Base-by-base conservation (phyloP, 345 rosid species). In the Stellera chamaejasme region DNA sequence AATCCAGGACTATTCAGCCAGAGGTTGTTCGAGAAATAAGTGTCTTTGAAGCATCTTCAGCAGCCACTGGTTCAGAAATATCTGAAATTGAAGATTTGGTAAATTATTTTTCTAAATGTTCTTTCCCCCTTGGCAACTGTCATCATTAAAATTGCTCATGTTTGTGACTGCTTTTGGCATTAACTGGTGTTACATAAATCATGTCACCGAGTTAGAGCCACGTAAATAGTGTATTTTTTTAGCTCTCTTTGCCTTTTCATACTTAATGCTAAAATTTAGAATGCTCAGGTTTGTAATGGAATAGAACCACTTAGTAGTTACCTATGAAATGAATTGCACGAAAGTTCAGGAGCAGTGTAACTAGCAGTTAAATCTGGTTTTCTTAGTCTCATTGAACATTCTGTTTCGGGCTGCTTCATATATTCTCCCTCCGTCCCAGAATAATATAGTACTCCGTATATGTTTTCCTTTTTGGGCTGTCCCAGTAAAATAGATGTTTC, bases 61-160 rank as follows among this genome's bases (percentile, higher is more conserved):
- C 60, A 66, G 74, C 87, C 49, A 66, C 76, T 61, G 81, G 81
- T 48, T 86, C 95, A 51, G 95, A 85, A 75, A 88, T 84, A 79
- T 80, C 93, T 15, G 95, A 92, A 78, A 76, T 82, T 44, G 96
- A 92, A 67, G 96, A 86, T 66, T 69, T 25, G 82, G 98, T 92
- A 66, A 63, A 61, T 32, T 59, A 26, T 12, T 57, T 51, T 48
- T 55, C 45, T 52, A n/a, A 51, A 32, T 36, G 3, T 50, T 28
- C 39, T 59, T 19, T 59, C 47, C 13, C 14, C 48, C 14, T 48
- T 16, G n/a, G 28, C 27, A 4, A 56, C 39, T 44, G 50, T 23
- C 25, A 50, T 46, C 39, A 45, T 36, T 60, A 13, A 23, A 15
- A 46, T 32, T 13, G 11, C 41, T 9, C 58, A 25, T 43, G 15